Conservation (phyloP, 441 rosid genomes). For the Geranium incanum region DNA sequence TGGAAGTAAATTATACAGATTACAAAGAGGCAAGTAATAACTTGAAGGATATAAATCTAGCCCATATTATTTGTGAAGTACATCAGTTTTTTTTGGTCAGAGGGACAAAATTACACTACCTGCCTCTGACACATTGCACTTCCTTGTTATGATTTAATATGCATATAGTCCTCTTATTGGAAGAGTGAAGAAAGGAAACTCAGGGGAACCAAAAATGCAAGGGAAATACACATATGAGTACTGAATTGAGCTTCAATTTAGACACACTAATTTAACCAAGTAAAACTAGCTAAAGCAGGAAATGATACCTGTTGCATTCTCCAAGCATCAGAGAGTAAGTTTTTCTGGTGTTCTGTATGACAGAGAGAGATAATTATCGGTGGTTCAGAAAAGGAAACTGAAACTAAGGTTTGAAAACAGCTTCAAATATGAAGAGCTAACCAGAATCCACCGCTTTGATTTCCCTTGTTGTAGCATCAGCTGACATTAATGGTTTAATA, state of each 20-base stretch:
- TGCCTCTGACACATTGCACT: background rate
- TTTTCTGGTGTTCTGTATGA: slow-evolving; percentile 75
- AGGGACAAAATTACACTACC: background rate
- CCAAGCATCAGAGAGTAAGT: slow-evolving; percentile 74
- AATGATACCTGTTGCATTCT: slow-evolving; percentile 69
- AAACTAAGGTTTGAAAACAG: slow-evolving; percentile 3
- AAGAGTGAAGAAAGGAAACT: slow-evolving; percentile 1
- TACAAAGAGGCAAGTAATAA: background rate
- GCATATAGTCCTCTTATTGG: background rate
- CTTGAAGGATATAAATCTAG: background rate
- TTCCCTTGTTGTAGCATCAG: slow-evolving; percentile 85
- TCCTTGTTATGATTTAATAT: slow-evolving; percentile 1
- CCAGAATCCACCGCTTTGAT: slow-evolving; percentile 94
- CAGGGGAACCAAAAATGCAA: background rate
- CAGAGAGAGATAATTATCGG: slow-evolving; percentile 14
- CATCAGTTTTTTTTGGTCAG: background rate
- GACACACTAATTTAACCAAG: background rate
- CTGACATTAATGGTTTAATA: slow-evolving; percentile 81
- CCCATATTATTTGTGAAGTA: background rate
- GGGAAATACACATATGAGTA: background rate
- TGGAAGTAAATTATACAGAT: background rate
- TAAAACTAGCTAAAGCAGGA: background rate
- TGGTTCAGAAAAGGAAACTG: background rate
- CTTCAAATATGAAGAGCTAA: slow-evolving; percentile 21
- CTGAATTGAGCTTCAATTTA: background rate